Evolutionary conservation across 2,329 filamentous ascomycete species (phyloP).

Genomic region (Aspergillus ibericus): DNA sequence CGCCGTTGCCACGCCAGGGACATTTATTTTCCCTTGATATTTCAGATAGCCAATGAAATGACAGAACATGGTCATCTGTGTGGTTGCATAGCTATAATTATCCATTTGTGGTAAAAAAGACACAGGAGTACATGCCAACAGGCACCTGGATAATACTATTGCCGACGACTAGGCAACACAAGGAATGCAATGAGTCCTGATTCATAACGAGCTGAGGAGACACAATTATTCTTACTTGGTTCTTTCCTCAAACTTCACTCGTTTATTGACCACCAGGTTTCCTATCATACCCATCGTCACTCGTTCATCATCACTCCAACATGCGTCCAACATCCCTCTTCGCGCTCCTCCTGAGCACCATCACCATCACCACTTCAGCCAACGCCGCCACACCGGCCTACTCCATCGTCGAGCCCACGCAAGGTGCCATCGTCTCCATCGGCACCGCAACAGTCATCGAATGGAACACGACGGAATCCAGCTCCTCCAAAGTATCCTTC

Average conservation of each 20-base stretch:
- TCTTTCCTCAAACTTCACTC: neutral
- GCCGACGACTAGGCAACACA: neutral
- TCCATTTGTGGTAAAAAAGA: neutral
- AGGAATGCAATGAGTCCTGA: neutral
- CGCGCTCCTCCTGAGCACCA: neutral
- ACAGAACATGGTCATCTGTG: neutral
- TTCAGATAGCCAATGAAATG: neutral
- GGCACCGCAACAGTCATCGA: neutral
- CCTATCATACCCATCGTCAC: no score
- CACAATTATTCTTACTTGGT: neutral
- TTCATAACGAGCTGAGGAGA: neutral
- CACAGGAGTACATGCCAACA: neutral
- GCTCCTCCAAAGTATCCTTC: neutral
- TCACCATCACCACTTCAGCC: no score
- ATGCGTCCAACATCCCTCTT: neutral
- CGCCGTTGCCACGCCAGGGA: neutral
- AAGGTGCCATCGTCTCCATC: neutral
- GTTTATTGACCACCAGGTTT: neutral
- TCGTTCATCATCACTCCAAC: neutral
- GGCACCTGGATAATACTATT: neutral
- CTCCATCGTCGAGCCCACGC: neutral
- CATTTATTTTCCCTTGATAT: neutral
- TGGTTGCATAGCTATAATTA: neutral
- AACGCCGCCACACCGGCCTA: neutral
- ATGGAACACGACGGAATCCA: neutral